A percentile compares a stretch with the other conserved stretches of the same genome.
These are phyloP conservation scores for Aureobasidium sp. DNA, from an alignment of 2,329 filamentous ascomycete genomes.

Conservation along the genomic window DNA sequence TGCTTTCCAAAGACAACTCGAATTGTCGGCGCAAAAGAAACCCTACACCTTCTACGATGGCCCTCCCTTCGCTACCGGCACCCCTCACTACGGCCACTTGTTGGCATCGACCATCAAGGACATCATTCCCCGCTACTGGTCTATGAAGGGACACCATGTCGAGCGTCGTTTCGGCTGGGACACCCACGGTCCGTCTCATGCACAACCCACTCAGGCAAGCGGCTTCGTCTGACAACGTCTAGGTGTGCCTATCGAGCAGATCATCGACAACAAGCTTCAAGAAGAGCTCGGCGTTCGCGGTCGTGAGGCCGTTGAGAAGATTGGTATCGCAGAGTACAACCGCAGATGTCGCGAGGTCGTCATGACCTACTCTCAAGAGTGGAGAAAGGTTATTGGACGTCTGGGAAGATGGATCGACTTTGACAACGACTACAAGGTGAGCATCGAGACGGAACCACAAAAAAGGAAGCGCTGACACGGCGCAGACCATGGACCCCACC, in stretches of 20 bases:
- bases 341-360: conserved; percentile 86
- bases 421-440: conserved; percentile 80
- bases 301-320: conserved; percentile 74
- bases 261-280: conserved; percentile 79
- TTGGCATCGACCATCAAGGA: conserved; percentile 94
- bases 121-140: conserved; percentile 93
- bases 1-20: conserved; percentile 80
- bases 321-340: conserved; percentile 86
- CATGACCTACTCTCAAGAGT: conserved; percentile 84
- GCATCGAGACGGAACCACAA: not conserved
- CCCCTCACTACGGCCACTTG: conserved; percentile 65
- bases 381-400: conserved; percentile 79
- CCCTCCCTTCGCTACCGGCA: conserved; percentile 45
- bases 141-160: conserved; percentile 91
- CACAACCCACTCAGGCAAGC: conserved; percentile 59
- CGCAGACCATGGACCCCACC: conserved; percentile 70
- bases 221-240: conserved; percentile 95
- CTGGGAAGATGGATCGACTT: conserved; percentile 96
- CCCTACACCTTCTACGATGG: conserved; percentile 91
- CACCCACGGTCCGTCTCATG: conserved; percentile 55
- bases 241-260: conserved; percentile 89
- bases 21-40: conserved; percentile 72
- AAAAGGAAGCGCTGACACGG: not conserved
- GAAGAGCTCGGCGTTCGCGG: conserved; percentile 67
- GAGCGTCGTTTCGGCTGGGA: conserved; percentile 94